These are phyloP conservation scores for Pyricularia pennisetigena DNA, from an alignment of 2,329 filamentous ascomycete species.

Conservation along the genomic window DNA sequence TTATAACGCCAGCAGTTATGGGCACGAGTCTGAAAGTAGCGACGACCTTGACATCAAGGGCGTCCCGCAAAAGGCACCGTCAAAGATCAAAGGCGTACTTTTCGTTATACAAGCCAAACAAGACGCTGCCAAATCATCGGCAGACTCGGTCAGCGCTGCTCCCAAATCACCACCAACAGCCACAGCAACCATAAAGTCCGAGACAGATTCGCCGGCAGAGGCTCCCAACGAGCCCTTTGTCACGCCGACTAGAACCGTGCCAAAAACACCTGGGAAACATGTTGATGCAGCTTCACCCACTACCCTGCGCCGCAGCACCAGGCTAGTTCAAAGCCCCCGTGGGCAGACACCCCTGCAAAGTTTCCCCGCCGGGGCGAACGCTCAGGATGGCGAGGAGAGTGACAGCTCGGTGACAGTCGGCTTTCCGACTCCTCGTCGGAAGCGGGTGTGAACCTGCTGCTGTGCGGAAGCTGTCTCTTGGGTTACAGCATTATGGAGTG, in stretches of 20 bases:
- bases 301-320: too few species aligned
- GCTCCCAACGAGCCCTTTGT: neutral
- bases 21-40: neutral
- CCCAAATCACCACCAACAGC: neutral
- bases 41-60: neutral
- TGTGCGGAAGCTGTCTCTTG: too few species aligned
- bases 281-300: too few species aligned
- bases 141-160: neutral
- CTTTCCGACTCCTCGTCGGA: neutral
- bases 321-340: neutral
- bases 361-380: neutral
- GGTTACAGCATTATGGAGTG: too few species aligned
- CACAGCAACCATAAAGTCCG: neutral
- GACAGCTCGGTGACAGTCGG: neutral
- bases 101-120: neutral
- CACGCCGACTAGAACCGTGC: neutral
- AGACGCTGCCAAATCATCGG: neutral
- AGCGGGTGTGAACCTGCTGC: neutral
- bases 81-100: neutral
- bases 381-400: neutral
- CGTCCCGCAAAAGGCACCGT: neutral
- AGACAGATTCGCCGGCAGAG: neutral
- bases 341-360: neutral
- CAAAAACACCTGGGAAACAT: too few species aligned
- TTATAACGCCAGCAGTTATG: neutral